Evolutionary conservation across 352 stramenopile genomes (phyloP).

Genomic region (Phytophthora cactorum): DNA sequence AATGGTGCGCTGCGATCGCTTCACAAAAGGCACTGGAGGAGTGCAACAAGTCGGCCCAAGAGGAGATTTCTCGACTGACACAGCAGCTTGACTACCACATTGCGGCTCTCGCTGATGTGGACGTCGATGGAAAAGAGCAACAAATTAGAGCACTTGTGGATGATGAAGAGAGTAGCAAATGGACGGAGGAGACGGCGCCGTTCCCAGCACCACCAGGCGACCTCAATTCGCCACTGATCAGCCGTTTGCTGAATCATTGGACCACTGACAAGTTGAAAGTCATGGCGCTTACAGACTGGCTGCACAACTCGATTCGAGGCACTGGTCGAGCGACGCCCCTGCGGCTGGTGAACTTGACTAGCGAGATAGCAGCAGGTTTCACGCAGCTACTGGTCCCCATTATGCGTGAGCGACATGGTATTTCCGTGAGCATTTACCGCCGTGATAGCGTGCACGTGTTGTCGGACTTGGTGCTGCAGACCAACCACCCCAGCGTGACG

Average conservation of each 20-base stretch:
- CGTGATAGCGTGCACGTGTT: conserved; percentile 63
- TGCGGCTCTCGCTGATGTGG: conserved; percentile 27
- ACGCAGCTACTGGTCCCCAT: conserved; percentile 72
- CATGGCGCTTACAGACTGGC: conserved; percentile 63
- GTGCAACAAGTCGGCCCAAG: conserved; percentile 55
- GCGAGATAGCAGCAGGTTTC: conserved; percentile 66
- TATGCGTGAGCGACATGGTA: conserved; percentile 66
- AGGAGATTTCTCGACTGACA: conserved; percentile 54
- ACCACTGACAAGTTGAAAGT: conserved; percentile 68
- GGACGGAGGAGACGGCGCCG: conserved; percentile 57
- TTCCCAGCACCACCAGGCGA: conserved; percentile 68
- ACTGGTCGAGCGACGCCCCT: conserved; percentile 49
- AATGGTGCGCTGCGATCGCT: conserved; percentile 66
- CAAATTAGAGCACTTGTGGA: conserved; percentile 33
- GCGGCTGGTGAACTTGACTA: conserved; percentile 52
- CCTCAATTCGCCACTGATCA: conserved; percentile 71
- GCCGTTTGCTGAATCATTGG: conserved; percentile 70
- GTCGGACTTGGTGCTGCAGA: conserved; percentile 68
- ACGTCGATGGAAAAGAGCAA: conserved; percentile 25
- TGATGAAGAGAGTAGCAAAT: conserved; percentile 40
- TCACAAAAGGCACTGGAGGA: conserved; percentile 71
- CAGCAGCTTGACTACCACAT: conserved; percentile 59
- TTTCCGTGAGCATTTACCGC: conserved; percentile 68
- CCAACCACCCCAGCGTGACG: conserved; percentile 44
- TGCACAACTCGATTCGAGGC: conserved; percentile 67